phyloP scores from a whole-genome alignment of 2,329 filamentous ascomycete species.

The Triangularia verruculosa region DNA sequence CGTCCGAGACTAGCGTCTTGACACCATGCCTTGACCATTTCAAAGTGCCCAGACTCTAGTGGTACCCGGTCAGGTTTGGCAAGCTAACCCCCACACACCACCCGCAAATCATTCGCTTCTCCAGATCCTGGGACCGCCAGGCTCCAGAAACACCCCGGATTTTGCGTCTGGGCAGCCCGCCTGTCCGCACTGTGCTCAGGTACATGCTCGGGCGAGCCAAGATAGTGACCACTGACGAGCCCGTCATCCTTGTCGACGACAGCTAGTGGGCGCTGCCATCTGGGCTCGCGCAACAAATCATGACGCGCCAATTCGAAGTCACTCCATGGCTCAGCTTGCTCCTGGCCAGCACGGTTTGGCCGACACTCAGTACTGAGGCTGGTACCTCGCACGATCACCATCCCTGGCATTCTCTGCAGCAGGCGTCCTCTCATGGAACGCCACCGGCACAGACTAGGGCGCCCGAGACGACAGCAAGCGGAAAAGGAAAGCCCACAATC shows the following conservation, averaged over 20 bases:
- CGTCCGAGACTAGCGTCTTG: slow-evolving; percentile 17
- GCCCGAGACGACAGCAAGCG: slow-evolving; percentile 11
- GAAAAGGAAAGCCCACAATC: slow-evolving; percentile 21
- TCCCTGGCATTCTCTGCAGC: slow-evolving; percentile 17
- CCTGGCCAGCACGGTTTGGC: slow-evolving; percentile 18
- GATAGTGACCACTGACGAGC: slow-evolving; percentile 12
- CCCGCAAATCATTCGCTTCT: slow-evolving; percentile 20
- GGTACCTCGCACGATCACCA: background rate
- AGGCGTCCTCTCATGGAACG: slow-evolving; percentile 18
- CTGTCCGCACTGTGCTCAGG: slow-evolving; percentile 28
- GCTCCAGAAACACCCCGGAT: slow-evolving; percentile 22
- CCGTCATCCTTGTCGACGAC: slow-evolving; percentile 14
- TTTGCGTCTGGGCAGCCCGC: slow-evolving; percentile 16
- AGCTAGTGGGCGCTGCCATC: slow-evolving; percentile 11
- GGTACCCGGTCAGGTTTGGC: slow-evolving; percentile 18
- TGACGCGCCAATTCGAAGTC: slow-evolving; percentile 7
- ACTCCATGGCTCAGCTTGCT: slow-evolving; percentile 3
- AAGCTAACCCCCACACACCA: slow-evolving; percentile 30
- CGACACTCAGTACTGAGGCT: slow-evolving; percentile 11
- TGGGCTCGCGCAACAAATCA: slow-evolving; percentile 19
- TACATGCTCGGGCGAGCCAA: slow-evolving; percentile 21
- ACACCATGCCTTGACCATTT: slow-evolving; percentile 6
- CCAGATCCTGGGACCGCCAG: slow-evolving; percentile 20
- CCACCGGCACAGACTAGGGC: slow-evolving; percentile 20
- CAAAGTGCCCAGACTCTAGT: slow-evolving; percentile 10